Evolutionary conservation across 768 basidiomycete genomes (phyloP).

Genomic region (Calvatia gigantea): DNA sequence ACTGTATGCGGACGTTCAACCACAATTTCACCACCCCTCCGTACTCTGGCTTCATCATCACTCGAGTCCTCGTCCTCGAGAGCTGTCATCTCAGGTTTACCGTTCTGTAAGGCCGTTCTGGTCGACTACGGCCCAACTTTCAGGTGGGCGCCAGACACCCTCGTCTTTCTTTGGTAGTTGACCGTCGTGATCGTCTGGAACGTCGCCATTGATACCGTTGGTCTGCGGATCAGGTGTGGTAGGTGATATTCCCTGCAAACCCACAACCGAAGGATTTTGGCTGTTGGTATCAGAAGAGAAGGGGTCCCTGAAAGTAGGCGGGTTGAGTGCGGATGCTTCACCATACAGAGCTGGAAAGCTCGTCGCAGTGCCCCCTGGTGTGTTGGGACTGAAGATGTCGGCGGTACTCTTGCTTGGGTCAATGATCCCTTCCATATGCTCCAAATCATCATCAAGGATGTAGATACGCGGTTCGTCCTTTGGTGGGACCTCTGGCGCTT

Average conservation of each 20-base stretch:
- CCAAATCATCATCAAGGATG: constrained; percentile 63
- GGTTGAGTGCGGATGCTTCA: constrained; percentile 21
- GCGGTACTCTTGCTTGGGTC: constrained; percentile 30
- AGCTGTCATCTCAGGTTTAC: constrained; percentile 28
- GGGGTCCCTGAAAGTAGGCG: constrained; percentile 37
- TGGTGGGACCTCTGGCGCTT: not conserved
- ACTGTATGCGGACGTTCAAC: not conserved
- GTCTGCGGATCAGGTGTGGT: constrained; percentile 8
- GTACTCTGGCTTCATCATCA: constrained; percentile 23
- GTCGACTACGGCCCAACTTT: constrained; percentile 72
- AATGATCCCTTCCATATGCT: constrained; percentile 82
- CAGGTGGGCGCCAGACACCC: constrained; percentile 62
- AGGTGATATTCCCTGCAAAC: constrained; percentile 11
- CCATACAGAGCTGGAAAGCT: constrained; percentile 24
- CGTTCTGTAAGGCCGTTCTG: constrained; percentile 28
- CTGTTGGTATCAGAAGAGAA: constrained; percentile 23
- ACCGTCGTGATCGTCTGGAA: constrained; percentile 10
- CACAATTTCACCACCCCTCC: not conserved
- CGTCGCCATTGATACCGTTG: not conserved
- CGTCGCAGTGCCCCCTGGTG: constrained; percentile 43
- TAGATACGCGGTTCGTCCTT: constrained; percentile 25
- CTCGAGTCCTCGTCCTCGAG: constrained; percentile 27
- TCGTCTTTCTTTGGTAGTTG: constrained; percentile 18
- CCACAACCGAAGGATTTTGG: not conserved
- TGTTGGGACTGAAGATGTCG: constrained; percentile 27